Percentiles rank a stretch among this genome's conserved stretches.
Conservation (phyloP, 192 early-diverging fungal species). For the Spizellomyces punctatus region DNA sequence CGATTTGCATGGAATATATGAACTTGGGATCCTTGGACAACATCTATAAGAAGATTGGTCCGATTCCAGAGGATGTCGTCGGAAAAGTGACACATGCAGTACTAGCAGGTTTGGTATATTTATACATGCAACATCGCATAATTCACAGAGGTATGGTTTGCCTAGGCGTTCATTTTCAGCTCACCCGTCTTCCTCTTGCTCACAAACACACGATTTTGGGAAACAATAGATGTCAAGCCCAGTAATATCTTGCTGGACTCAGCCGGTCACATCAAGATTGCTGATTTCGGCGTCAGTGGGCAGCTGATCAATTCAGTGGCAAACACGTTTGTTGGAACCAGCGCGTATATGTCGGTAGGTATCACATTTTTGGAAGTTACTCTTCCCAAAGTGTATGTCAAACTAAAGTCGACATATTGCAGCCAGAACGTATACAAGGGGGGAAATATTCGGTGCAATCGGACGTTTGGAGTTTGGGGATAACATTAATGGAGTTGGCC, state of each 20-base stretch:
- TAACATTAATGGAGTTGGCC: slow-evolving; percentile 93
- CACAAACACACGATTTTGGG: too few species aligned
- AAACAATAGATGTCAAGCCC: slow-evolving; percentile 87
- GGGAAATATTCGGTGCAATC: slow-evolving; percentile 80
- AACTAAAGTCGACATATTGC: slow-evolving; percentile 9
- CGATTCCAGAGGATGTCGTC: slow-evolving; percentile 86
- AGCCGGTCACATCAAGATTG: slow-evolving; percentile 90
- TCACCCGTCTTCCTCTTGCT: background rate
- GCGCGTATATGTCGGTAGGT: slow-evolving; percentile 92
- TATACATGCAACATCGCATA: slow-evolving; percentile 84
- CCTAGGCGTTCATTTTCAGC: background rate
- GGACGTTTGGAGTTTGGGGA: slow-evolving; percentile 92
- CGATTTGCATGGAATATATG: slow-evolving; percentile 98
- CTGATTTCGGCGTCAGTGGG: slow-evolving; percentile 96
- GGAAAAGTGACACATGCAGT: slow-evolving; percentile 89
- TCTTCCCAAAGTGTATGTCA: background rate
- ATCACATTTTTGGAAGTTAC: background rate
- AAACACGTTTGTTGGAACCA: slow-evolving; percentile 95
- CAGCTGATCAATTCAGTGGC: slow-evolving; percentile 87
- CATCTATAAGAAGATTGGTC: slow-evolving; percentile 83
- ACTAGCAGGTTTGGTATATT: slow-evolving; percentile 87
- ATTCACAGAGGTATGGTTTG: slow-evolving; percentile 81
- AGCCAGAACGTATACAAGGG: slow-evolving; percentile 97
- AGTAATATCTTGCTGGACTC: slow-evolving; percentile 94
- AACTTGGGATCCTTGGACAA: slow-evolving; percentile 90